These are phyloP conservation scores for Aspergillus olivimuriae DNA, from an alignment of 495 filamentous ascomycete genomes.

Conservation along the genomic window DNA sequence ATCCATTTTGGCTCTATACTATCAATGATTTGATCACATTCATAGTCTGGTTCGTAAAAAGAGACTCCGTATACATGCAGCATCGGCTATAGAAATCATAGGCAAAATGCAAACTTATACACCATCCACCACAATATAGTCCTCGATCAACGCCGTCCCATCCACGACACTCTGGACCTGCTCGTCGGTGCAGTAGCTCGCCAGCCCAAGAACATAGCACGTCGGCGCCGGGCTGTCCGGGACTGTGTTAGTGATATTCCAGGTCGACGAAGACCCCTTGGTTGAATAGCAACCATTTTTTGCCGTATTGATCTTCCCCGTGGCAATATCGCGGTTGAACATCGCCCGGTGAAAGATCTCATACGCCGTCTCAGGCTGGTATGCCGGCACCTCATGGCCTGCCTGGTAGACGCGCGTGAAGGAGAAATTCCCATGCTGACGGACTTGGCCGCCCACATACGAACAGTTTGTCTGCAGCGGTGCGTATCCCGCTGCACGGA, in stretches of 20 bases:
- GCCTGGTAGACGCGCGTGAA: constrained; percentile 55
- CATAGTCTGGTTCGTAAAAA: no score
- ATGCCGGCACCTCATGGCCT: constrained; percentile 55
- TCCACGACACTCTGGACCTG: constrained; percentile 40
- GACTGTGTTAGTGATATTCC: constrained; percentile 42
- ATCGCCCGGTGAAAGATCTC: constrained; percentile 50
- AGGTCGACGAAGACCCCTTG: constrained; percentile 43
- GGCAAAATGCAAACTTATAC: not conserved
- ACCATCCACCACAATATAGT: constrained; percentile 31
- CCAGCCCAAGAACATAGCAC: constrained; percentile 42
- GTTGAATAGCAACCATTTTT: constrained; percentile 39
- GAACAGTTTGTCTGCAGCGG: constrained; percentile 38
- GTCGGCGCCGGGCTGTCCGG: constrained; percentile 30
- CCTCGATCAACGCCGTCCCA: constrained; percentile 40
- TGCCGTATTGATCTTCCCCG: constrained; percentile 40
- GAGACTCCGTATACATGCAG: no score
- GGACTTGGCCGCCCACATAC: constrained; percentile 46
- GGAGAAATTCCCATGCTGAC: constrained; percentile 52
- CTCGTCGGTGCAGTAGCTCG: constrained; percentile 39
- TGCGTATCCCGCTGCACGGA: constrained; percentile 46
- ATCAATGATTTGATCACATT: no score
- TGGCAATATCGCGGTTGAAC: constrained; percentile 49
- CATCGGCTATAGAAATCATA: no score
- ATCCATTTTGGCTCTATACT: no score
- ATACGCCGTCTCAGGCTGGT: constrained; percentile 51